Conservation (phyloP, 2,329 filamentous ascomycete genomes). For the Apiospora arundinis region DNA sequence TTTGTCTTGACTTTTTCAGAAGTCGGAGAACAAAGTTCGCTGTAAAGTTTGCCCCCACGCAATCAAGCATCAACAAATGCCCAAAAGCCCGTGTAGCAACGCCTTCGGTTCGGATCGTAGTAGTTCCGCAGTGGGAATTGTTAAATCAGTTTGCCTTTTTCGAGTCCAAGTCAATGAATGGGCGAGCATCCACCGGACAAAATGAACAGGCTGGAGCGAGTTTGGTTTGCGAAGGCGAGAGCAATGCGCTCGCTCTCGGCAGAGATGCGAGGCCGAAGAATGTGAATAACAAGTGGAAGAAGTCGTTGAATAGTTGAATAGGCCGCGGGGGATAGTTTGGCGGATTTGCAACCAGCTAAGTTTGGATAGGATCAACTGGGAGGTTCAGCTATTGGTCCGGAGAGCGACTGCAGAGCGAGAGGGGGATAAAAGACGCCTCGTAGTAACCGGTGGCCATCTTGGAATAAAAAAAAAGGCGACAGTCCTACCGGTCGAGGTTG, state of each 20-base stretch:
- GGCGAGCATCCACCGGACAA: background rate
- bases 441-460: background rate
- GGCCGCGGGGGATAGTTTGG: background rate
- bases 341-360: background rate
- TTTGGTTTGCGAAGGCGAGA: background rate
- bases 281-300: background rate
- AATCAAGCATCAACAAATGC: slow-evolving; percentile 4
- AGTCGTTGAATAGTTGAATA: background rate
- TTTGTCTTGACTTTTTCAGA: background rate
- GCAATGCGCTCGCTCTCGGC: slow-evolving; percentile 15
- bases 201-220: too few species aligned
- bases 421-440: background rate
- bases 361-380: background rate
- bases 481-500: slow-evolving; percentile 2
- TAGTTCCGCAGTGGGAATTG: background rate
- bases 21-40: background rate
- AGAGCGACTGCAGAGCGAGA: background rate
- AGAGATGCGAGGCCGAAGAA: background rate
- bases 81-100: background rate
- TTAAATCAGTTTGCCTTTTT: background rate
- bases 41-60: slow-evolving; percentile 1
- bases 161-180: background rate
- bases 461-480: slow-evolving; percentile 2
- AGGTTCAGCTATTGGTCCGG: background rate
- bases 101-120: background rate